phyloP scores from a whole-genome alignment of 331 rosid genomes.

The Pyrus hybrid region DNA sequence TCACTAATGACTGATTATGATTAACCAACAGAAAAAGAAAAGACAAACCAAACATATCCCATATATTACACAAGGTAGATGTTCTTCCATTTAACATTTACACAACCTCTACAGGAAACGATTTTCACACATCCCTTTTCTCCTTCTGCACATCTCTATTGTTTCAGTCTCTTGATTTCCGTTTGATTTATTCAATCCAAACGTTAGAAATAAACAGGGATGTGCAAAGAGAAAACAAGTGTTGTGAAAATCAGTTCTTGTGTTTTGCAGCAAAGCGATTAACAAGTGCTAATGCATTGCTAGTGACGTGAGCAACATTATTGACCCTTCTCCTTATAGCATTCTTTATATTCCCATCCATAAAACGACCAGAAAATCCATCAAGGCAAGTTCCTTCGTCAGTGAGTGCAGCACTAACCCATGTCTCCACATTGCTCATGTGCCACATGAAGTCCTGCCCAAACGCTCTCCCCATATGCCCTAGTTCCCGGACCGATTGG shows the following conservation, averaged over 20 bases:
- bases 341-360: constrained; percentile 44
- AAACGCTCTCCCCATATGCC: constrained; percentile 23
- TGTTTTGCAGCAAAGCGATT: constrained; percentile 43
- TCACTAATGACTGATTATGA: neutral
- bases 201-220: too few relatives aligned
- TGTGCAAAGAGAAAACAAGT: too few relatives aligned
- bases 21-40: neutral
- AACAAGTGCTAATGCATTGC: constrained; percentile 70
- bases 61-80: neutral
- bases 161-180: too few relatives aligned
- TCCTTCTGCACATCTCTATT: too few relatives aligned
- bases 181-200: too few relatives aligned
- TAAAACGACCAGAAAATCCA: constrained; percentile 34
- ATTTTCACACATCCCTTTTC: too few relatives aligned
- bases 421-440: constrained; percentile 74
- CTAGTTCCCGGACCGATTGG: constrained; percentile 49
- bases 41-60: neutral
- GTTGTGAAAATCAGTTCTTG: neutral
- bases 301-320: constrained; percentile 57
- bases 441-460: constrained; percentile 68
- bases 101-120: too few relatives aligned
- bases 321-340: constrained; percentile 30
- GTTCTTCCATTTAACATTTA: neutral
- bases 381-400: constrained; percentile 67
- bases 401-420: constrained; percentile 79